phyloP scores from a whole-genome alignment of 768 basidiomycete genomes.

The Auriscalpium microsporum region DNA sequence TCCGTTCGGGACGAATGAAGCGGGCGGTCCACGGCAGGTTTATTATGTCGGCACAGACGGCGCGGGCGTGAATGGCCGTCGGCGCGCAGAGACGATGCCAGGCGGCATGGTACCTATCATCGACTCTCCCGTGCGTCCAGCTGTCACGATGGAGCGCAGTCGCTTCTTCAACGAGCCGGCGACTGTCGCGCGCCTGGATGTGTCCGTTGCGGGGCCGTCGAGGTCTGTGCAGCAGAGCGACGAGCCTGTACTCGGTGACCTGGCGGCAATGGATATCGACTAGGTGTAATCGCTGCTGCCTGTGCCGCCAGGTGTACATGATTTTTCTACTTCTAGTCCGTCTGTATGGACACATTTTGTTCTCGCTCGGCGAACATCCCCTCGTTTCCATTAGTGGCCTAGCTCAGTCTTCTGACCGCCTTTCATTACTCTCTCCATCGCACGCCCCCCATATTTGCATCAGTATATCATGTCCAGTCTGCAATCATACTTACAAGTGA shows the following conservation, averaged over 20 bases:
- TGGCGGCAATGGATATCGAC: constrained; percentile 14
- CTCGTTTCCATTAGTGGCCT: neutral
- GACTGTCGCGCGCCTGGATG: constrained; percentile 12
- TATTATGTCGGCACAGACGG: constrained; percentile 4
- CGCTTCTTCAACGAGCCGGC: constrained; percentile 6
- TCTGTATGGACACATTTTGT: neutral
- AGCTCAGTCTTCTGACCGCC: neutral
- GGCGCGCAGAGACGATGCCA: constrained; percentile 17
- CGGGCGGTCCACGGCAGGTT: constrained; percentile 5
- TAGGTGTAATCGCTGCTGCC: neutral
- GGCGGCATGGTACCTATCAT: constrained; percentile 15
- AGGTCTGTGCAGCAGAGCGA: constrained; percentile 8
- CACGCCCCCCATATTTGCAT: neutral
- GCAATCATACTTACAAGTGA: neutral
- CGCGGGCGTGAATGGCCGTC: constrained; percentile 4
- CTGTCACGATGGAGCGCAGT: constrained; percentile 1
- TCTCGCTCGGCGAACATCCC: neutral
- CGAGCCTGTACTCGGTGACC: constrained; percentile 9
- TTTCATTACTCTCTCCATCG: neutral
- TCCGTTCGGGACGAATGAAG: constrained; percentile 8
- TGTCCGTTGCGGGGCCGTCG: constrained; percentile 13
- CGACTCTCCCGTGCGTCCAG: constrained; percentile 3
- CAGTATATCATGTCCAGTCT: constrained; percentile 1
- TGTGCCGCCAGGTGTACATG: neutral
- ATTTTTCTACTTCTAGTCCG: neutral